A percentile compares a stretch with the other conserved stretches of the same genome.
Conservation (phyloP, 441 rosid genomes). For the Breynia disticha region DNA sequence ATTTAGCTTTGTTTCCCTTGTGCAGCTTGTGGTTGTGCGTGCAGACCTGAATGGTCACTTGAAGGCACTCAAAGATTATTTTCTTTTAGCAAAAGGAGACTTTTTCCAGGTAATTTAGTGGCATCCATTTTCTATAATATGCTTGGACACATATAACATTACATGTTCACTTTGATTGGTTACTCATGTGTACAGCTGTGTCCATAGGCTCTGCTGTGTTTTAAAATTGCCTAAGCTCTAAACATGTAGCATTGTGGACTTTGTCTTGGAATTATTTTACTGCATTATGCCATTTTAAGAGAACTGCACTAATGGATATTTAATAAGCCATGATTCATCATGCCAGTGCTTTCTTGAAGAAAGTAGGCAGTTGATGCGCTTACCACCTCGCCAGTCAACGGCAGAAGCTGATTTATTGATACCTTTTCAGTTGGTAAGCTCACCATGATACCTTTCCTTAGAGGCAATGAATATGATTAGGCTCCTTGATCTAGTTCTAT, state of each 20-base stretch:
- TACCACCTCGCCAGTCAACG: slow-evolving; percentile 94
- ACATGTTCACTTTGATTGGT: background rate
- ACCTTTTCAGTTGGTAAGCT: slow-evolving; percentile 88
- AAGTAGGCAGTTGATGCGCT: slow-evolving; percentile 88
- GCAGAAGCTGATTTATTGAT: slow-evolving; percentile 97
- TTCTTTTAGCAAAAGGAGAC: slow-evolving; percentile 93
- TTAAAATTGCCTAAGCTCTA: background rate
- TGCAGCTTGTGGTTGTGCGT: slow-evolving; percentile 91
- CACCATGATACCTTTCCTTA: slow-evolving; percentile 9
- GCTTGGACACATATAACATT: background rate
- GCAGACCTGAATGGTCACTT: slow-evolving; percentile 92
- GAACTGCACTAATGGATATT: background rate
- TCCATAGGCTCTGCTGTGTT: background rate
- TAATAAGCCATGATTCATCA: slow-evolving; percentile 10
- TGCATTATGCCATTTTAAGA: slow-evolving; percentile 2
- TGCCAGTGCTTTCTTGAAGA: slow-evolving; percentile 95
- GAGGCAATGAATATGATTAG: background rate
- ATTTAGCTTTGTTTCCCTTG: slow-evolving; percentile 13
- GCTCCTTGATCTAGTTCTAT: slow-evolving; percentile 3
- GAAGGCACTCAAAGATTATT: slow-evolving; percentile 93
- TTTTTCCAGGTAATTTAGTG: slow-evolving; percentile 74
- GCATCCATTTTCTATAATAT: background rate
- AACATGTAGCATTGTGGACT: background rate
- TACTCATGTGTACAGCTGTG: background rate
- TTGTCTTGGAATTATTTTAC: background rate